Conservation (phyloP, 2,329 filamentous ascomycete species). For the Fusarium sulawesiense region DNA sequence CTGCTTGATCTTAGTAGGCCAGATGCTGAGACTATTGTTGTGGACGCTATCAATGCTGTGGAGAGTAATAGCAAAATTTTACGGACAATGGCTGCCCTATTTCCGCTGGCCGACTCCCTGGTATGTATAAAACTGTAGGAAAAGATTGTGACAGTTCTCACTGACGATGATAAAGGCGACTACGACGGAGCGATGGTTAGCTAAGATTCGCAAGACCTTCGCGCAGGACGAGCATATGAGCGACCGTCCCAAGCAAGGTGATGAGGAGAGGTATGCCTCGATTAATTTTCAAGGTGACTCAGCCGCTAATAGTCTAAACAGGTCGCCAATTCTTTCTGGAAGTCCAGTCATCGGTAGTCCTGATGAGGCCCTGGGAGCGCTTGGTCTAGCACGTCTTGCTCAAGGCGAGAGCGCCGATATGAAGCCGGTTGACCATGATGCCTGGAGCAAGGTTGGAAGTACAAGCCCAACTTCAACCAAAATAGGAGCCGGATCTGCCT, state of each 20-base stretch:
- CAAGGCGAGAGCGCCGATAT: constrained; percentile 37
- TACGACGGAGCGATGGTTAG: constrained; percentile 55
- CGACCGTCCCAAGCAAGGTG: constrained; percentile 33
- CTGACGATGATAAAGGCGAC: constrained; percentile 45
- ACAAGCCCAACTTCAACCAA: constrained; percentile 29
- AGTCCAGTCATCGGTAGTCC: constrained; percentile 39
- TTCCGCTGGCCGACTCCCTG: constrained; percentile 55
- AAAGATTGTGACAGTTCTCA: neutral
- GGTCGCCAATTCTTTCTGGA: constrained; percentile 31
- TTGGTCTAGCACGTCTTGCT: constrained; percentile 41
- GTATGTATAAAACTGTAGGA: constrained; percentile 41
- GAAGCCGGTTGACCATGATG: constrained; percentile 29
- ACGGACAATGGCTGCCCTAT: constrained; percentile 53
- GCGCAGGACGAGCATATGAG: constrained; percentile 46
- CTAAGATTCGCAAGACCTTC: constrained; percentile 52
- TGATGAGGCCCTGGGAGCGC: constrained; percentile 38
- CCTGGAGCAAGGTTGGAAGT: constrained; percentile 27
- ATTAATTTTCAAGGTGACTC: neutral
- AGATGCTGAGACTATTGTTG: constrained; percentile 52
- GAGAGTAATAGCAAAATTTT: constrained; percentile 55
- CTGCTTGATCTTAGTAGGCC: constrained; percentile 53
- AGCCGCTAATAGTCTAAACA: constrained; percentile 16
- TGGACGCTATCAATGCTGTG: constrained; percentile 54
- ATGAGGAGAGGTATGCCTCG: constrained; percentile 31
- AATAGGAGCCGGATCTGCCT: constrained; percentile 25